These are phyloP conservation scores for Bertia moriformis DNA, from an alignment of 2,329 filamentous ascomycete species.

Conservation along the genomic window DNA sequence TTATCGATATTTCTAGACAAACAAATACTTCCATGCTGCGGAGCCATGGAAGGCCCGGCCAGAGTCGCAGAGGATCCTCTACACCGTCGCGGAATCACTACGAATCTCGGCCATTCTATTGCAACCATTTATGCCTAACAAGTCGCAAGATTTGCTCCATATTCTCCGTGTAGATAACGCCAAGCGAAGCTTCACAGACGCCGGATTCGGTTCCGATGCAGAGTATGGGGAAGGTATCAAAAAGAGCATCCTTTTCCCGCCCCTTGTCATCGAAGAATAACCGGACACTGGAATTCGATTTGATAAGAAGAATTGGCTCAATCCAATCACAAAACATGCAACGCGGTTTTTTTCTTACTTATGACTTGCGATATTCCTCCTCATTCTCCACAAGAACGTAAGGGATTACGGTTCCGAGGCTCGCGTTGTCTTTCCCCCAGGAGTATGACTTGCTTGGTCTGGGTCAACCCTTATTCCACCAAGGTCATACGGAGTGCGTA, in stretches of 20 bases:
- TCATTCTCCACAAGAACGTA: too few species aligned
- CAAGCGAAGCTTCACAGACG: conserved; percentile 48
- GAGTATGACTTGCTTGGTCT: too few species aligned
- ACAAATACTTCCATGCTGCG: conserved; percentile 30
- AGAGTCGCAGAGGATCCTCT: conserved; percentile 48
- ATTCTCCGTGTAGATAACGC: conserved; percentile 55
- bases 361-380: too few species aligned
- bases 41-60: conserved; percentile 36
- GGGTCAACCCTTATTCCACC: too few species aligned
- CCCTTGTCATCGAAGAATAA: not conserved
- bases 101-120: conserved; percentile 71
- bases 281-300: not conserved
- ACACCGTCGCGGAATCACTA: conserved; percentile 58
- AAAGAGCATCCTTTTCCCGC: not conserved
- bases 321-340: not conserved
- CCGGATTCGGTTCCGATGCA: conserved; percentile 46
- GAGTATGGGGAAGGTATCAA: conserved; percentile 41
- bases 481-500: too few species aligned
- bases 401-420: too few species aligned
- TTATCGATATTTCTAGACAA: conserved; percentile 30
- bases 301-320: not conserved
- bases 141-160: conserved; percentile 59
- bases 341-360: too few species aligned
- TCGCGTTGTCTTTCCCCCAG: too few species aligned
- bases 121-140: conserved; percentile 79